Conservation (phyloP, 495 filamentous ascomycete genomes). For the Jackrogersella minutella region DNA sequence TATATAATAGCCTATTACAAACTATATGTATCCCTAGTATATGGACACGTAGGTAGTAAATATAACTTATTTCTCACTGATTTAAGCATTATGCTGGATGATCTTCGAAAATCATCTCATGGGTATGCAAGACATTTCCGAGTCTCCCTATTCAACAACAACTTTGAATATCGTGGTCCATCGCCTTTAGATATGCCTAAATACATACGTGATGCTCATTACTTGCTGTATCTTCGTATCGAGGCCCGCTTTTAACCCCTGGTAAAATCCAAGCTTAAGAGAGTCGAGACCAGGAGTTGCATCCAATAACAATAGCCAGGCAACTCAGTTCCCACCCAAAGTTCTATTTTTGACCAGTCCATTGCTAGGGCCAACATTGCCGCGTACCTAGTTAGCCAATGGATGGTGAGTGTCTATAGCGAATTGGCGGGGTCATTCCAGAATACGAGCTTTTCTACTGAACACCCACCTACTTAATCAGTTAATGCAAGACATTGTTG, state of each 20-base stretch:
- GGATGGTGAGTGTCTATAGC: background rate
- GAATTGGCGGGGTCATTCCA: constrained; percentile 32
- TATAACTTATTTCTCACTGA: background rate
- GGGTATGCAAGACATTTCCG: background rate
- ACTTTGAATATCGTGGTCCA: background rate
- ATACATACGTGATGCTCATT: background rate
- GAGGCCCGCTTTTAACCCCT: constrained; percentile 10
- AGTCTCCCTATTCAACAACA: background rate
- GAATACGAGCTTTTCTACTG: constrained; percentile 36
- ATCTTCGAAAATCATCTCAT: background rate
- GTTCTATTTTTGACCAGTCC: constrained; percentile 40
- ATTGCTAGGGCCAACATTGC: constrained; percentile 13
- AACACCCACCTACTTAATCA: background rate
- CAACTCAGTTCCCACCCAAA: constrained; percentile 1
- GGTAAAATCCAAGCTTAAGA: constrained; percentile 10
- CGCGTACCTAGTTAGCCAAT: constrained; percentile 20
- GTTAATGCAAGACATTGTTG: constrained; percentile 35
- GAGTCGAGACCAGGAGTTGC: constrained; percentile 12
- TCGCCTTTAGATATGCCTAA: background rate
- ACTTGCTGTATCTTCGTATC: background rate
- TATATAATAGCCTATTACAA: too few relatives aligned
- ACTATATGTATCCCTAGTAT: background rate
- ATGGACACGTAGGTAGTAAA: background rate
- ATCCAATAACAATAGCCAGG: constrained; percentile 17
- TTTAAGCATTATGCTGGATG: background rate